phyloP scores from a whole-genome alignment of 345 rosid species.

The Populus deltoides region DNA sequence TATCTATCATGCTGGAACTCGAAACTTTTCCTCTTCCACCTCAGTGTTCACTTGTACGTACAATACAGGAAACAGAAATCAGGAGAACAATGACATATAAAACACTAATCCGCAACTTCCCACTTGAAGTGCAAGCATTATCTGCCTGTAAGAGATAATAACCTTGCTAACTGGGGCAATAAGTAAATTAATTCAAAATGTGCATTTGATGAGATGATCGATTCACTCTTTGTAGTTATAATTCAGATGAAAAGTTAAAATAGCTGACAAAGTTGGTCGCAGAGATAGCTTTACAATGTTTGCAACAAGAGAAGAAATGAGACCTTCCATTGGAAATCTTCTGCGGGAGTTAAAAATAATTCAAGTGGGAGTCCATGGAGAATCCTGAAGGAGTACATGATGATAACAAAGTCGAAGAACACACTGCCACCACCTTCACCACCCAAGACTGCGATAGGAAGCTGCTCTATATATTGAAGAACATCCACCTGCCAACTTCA shows the following conservation, averaged over 20 bases:
- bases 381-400: not conserved
- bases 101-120: slow-evolving; percentile 23
- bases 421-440: slow-evolving; percentile 33
- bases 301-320: slow-evolving; percentile 15
- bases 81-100: not conserved
- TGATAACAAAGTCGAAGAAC: slow-evolving; percentile 4
- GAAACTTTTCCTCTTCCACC: not conserved
- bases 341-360: slow-evolving; percentile 11
- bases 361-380: slow-evolving; percentile 21
- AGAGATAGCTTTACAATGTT: slow-evolving; percentile 17
- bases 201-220: slow-evolving; percentile 17
- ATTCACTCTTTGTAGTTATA: slow-evolving; percentile 3
- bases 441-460: slow-evolving; percentile 29
- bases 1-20: too few relatives aligned
- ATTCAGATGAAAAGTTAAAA: slow-evolving; percentile 12
- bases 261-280: slow-evolving; percentile 11
- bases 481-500: slow-evolving; percentile 36
- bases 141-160: slow-evolving; percentile 12
- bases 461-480: slow-evolving; percentile 28
- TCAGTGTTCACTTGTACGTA: slow-evolving; percentile 32
- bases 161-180: slow-evolving; percentile 6
- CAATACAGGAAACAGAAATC: slow-evolving; percentile 18
- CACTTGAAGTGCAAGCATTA: not conserved
- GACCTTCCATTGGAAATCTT: slow-evolving; percentile 19
- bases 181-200: slow-evolving; percentile 8